Base-by-base conservation (phyloP, 108 stramenopile species). In the Aureococcus anophagefferens region DNA sequence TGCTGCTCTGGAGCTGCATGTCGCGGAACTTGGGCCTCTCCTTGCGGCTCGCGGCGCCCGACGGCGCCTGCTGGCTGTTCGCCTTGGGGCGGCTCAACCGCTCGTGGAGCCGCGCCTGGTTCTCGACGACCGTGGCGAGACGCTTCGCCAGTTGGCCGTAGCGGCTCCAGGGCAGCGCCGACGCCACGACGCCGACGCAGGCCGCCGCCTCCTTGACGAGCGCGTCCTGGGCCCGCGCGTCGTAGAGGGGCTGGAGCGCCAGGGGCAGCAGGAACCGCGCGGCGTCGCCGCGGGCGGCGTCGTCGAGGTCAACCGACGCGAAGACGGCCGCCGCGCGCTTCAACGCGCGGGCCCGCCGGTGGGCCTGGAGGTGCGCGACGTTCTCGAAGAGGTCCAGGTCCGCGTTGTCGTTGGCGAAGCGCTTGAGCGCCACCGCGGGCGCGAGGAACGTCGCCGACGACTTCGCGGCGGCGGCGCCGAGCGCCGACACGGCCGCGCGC, bases 361-460 rank as follows among this genome's bases (percentile, higher is more conserved):
- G 97, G 35, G 93, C 77, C 75, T 98, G 97, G 17, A 98, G 90
- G 80, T 98, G 97, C 25, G 90, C 90, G 13, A 94, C 74, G 72
- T 93, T 94, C 33, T 89, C 72, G 79, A 98, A 96, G 71, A 98
- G 96, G 78, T 96, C 94, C 30, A 93, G 79, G 64, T 98, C 79
- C 21, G 78, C 70, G 44, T 83, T 68, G 29, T n/a, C 36, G 14
- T 68, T 35, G 7, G 35, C 44, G 9, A 44, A 44, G 9, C 13
- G 40, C 40, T 44, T 44, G 68, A 40, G 68, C 18, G 40, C 25
- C 18, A 9, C 0, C n/a, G 17, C 21, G 68, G 3, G 36, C 13
- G 32, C n/a, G 18, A 33, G 35, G n/a, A 17, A 40, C n/a, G 34
- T 40, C n/a, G 36, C 25, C 16, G 68, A 45, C 16, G 44, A 29